phyloP scores from a whole-genome alignment of 352 stramenopile genomes.

The Phytophthora parvispora region DNA sequence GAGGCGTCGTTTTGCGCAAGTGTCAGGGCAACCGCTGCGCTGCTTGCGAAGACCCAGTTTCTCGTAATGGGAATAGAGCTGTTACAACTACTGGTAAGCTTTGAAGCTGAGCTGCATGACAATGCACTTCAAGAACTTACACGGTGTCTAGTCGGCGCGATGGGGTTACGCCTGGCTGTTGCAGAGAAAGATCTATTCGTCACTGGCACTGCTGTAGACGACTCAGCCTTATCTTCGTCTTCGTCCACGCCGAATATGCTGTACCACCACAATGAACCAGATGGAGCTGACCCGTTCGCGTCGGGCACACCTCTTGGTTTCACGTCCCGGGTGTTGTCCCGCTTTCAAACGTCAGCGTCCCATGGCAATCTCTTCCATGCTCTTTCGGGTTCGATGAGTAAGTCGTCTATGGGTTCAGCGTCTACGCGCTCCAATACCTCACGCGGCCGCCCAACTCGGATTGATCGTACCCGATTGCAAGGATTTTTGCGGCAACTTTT shows the following conservation, averaged over 20 bases:
- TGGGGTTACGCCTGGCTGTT: constrained; percentile 62
- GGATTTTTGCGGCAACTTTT: constrained; percentile 62
- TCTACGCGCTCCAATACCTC: constrained; percentile 13
- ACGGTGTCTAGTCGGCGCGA: constrained; percentile 66
- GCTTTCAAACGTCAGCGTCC: constrained; percentile 62
- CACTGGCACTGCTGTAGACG: constrained; percentile 14
- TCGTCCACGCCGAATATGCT: constrained; percentile 35
- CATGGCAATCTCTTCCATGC: constrained; percentile 71
- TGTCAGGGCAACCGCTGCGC: constrained; percentile 32
- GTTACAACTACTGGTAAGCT: constrained; percentile 75
- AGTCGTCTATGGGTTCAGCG: constrained; percentile 16
- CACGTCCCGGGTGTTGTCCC: constrained; percentile 82
- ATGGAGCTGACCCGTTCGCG: constrained; percentile 14
- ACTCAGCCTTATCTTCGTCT: constrained; percentile 32
- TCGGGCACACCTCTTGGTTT: constrained; percentile 48
- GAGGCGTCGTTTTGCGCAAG: constrained; percentile 26
- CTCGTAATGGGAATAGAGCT: constrained; percentile 80
- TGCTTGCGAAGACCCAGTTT: constrained; percentile 79
- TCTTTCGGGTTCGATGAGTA: constrained; percentile 50
- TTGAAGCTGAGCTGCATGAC: constrained; percentile 53
- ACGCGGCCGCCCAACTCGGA: constrained; percentile 15
- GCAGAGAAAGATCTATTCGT: constrained; percentile 67
- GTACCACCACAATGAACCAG: constrained; percentile 22
- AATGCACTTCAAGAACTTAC: constrained; percentile 64
- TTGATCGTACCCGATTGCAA: constrained; percentile 46